Evolutionary conservation across 257 asterid genomes (phyloP).

Genomic region (Nicotiana obtusifolia): DNA sequence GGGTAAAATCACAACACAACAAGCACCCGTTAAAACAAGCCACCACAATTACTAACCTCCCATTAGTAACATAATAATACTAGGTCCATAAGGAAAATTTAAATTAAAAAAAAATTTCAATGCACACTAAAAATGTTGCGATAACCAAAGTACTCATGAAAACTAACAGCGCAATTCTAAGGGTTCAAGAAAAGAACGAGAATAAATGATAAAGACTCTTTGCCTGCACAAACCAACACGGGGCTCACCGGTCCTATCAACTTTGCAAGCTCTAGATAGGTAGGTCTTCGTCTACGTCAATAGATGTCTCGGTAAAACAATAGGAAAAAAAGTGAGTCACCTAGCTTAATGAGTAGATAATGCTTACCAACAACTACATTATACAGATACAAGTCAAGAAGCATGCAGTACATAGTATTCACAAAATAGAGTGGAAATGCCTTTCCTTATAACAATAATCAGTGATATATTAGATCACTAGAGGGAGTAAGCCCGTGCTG

Average conservation of each 20-base stretch:
- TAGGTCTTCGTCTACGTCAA: not conserved
- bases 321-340: not conserved
- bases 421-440: not conserved
- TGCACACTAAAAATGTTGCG: not conserved
- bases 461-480: not conserved
- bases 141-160: not conserved
- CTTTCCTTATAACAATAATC: not conserved
- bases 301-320: not conserved
- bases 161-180: not conserved
- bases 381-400: not conserved
- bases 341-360: not conserved
- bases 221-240: not conserved
- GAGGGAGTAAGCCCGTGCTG: too few relatives aligned
- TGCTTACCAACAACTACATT: not conserved
- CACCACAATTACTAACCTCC: too few relatives aligned
- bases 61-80: too few relatives aligned
- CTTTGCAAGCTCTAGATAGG: not conserved
- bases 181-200: not conserved
- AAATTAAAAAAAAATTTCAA: too few relatives aligned
- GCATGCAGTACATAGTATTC: not conserved
- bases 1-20: too few relatives aligned
- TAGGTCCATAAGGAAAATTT: too few relatives aligned
- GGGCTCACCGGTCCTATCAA: not conserved
- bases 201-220: not conserved
- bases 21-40: too few relatives aligned